Conservation (phyloP, 169 alveolate genomes). For the Plasmodium yoelii region DNA sequence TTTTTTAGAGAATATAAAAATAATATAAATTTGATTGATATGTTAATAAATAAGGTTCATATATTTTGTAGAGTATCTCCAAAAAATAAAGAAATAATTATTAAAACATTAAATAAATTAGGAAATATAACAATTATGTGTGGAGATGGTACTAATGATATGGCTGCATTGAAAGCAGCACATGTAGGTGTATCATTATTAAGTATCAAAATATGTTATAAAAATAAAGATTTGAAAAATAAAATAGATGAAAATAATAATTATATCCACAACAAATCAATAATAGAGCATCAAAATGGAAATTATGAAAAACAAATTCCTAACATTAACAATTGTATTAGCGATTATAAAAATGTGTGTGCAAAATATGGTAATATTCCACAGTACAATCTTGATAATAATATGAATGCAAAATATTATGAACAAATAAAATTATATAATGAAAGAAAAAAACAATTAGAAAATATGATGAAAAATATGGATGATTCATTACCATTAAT, state of each 20-base stretch:
- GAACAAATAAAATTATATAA: constrained; percentile 67
- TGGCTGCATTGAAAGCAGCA: constrained; percentile 98
- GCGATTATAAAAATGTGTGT: neutral
- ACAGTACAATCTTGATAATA: constrained; percentile 11
- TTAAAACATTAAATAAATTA: constrained; percentile 85
- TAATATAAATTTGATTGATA: constrained; percentile 28
- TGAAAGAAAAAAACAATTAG: constrained; percentile 48
- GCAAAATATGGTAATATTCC: constrained; percentile 55
- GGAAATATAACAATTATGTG: constrained; percentile 94
- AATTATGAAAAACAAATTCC: constrained; percentile 52
- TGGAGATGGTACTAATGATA: constrained; percentile 99
- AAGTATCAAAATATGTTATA: constrained; percentile 83
- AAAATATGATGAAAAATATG: constrained; percentile 79
- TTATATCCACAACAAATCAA: constrained; percentile 3
- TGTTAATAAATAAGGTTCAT: constrained; percentile 37
- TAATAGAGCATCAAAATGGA: neutral
- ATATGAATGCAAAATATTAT: constrained; percentile 36
- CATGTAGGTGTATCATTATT: constrained; percentile 97
- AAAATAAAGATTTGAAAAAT: constrained; percentile 62
- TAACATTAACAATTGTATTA: neutral
- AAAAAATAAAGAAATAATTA: constrained; percentile 91
- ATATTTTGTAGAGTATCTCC: constrained; percentile 98
- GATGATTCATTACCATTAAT: constrained; percentile 88
- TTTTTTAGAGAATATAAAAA: constrained; percentile 69
- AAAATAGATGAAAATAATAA: constrained; percentile 47